Conservation (phyloP, 257 asterid species). For the Solanum etuberosum region DNA sequence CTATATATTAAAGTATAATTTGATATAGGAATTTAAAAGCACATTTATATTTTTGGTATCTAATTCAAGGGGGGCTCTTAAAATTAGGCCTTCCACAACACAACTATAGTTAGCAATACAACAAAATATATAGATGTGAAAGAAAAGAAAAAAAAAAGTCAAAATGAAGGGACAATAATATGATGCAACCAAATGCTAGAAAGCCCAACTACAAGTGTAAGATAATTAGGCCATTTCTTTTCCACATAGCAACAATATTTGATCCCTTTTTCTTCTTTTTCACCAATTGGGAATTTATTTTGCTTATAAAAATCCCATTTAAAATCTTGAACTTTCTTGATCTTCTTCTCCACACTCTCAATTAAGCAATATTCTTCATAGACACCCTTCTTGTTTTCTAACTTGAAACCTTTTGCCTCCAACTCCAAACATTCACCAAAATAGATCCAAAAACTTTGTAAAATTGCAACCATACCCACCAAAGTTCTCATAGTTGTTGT, state of each 20-base stretch:
- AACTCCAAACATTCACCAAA: conserved; percentile 11
- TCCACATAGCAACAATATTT: background rate
- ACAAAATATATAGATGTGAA: background rate
- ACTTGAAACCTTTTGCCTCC: conserved; percentile 2
- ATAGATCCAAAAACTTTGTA: conserved; percentile 11
- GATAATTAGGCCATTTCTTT: conserved; percentile 11
- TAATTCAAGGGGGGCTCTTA: background rate
- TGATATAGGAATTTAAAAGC: background rate
- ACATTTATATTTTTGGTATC: background rate
- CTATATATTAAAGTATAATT: background rate
- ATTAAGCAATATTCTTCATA: background rate
- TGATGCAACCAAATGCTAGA: conserved; percentile 26
- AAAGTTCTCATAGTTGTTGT: conserved; percentile 5
- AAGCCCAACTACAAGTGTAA: conserved; percentile 19
- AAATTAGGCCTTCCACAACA: background rate
- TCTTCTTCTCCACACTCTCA: background rate
- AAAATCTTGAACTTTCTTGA: background rate
- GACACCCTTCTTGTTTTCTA: background rate
- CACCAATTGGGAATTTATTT: background rate
- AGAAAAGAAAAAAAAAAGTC: background rate
- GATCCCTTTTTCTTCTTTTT: background rate
- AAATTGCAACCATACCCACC: conserved; percentile 12
- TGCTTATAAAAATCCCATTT: conserved; percentile 3
- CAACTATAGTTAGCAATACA: conserved; percentile 1
- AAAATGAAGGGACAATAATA: conserved; percentile 7